phyloP scores from a whole-genome alignment of 306 rosid species.

The Lagenaria siceraria region DNA sequence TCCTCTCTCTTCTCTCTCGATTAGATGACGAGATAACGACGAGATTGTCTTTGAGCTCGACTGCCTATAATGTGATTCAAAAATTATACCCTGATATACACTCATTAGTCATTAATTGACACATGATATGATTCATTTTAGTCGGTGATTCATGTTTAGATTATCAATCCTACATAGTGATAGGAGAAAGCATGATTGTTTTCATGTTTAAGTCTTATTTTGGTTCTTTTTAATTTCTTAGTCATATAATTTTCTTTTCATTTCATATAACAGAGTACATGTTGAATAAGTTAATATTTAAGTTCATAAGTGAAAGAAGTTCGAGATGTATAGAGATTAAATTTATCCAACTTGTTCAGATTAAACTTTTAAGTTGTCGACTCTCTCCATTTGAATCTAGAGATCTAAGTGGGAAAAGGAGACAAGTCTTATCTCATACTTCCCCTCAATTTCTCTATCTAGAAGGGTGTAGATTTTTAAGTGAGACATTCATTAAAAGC shows the following conservation, averaged over 20 bases:
- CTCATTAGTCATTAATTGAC: not conserved
- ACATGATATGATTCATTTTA: not conserved
- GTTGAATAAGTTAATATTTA: too few relatives aligned
- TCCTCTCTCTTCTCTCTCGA: too few relatives aligned
- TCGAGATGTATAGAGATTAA: not conserved
- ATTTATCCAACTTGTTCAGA: not conserved
- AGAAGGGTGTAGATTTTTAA: not conserved
- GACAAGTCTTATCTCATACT: not conserved
- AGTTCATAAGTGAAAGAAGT: not conserved
- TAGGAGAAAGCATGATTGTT: not conserved
- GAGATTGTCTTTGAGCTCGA: too few relatives aligned
- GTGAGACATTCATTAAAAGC: not conserved
- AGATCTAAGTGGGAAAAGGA: not conserved
- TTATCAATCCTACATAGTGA: too few relatives aligned
- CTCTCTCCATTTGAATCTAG: not conserved
- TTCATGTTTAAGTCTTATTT: too few relatives aligned
- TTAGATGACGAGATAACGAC: too few relatives aligned
- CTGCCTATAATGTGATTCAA: too few relatives aligned
- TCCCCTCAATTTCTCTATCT: not conserved
- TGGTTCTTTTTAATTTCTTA: too few relatives aligned
- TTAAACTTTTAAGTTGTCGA: not conserved
- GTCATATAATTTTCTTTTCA: too few relatives aligned
- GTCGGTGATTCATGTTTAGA: not conserved
- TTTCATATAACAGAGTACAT: not conserved
- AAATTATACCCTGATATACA: too few relatives aligned